Evolutionary conservation across 192 early-diverging fungal species (phyloP), one percentile per base, ranked within the genome.

Genomic region (Hyaloraphidium curvatum): DNA sequence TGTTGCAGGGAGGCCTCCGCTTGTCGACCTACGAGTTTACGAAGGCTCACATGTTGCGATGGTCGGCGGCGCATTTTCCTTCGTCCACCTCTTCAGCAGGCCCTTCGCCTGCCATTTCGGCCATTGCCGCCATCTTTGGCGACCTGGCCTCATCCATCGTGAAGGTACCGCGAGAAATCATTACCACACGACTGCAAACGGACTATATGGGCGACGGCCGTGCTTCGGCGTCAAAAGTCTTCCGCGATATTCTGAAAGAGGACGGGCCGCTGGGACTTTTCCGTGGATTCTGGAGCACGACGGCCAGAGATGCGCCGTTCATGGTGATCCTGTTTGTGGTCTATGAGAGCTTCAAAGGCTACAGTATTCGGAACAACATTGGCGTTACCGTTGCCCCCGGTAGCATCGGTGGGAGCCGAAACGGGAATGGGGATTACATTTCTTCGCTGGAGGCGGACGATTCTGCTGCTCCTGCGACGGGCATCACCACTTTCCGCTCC

Each of bases 141-240:
- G 82, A 84, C 60, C 55, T 76, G 2, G 80, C 75, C 1, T 81
- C 78, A 1, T 77, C 74, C 30, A 74, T 84, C 21, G 71, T 84
- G 62, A 84, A 84, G 59, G 82, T 84, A 0, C 82, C 82, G 16
- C 70, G 82, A 5, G 82, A 84, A 54, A 80, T 84, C 16, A 62
- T 84, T 22, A 84, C 82, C 9, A 71, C 82, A 5, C 67, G 76
- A 54, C 59, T 84, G 28, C 82, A 84, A 58, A 80, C 78, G 16
- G 75, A 73, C 21, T 65, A 78, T 22, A 52, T 61, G 7, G 54
- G 55, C n/a, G 40, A 11, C 23, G 26, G 37, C 5, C 55, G 60
- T 21, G 52, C 65, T 41, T 66, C 70, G 14, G 62, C 66, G 31
- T 64, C 55, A 17, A 65, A 53, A 56, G 71, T 81, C 30, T 62